A percentile compares a stretch with the other conserved stretches of the same genome.
phyloP scores from a whole-genome alignment of 805 yeast genomes.

The Teunomyces barrocoloradensis region DNA sequence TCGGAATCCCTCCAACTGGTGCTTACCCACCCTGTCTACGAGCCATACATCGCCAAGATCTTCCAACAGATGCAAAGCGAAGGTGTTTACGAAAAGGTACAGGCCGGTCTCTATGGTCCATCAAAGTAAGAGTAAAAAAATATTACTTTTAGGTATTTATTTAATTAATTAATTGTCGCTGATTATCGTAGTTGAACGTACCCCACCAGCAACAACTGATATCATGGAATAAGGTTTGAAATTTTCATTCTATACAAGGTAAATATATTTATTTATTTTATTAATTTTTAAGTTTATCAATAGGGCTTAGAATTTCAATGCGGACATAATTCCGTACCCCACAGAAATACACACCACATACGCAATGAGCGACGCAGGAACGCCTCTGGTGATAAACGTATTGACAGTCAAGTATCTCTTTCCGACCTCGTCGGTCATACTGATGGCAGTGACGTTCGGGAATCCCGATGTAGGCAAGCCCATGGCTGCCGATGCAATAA shows the following conservation, averaged over 20 bases:
- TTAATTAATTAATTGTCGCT: neutral
- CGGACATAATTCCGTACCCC: constrained; percentile 70
- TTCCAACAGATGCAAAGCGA: constrained; percentile 27
- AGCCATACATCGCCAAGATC: constrained; percentile 31
- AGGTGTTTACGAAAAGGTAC: constrained; percentile 31
- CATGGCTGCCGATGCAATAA: constrained; percentile 92
- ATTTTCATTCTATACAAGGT: too few relatives aligned
- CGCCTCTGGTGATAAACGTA: constrained; percentile 86
- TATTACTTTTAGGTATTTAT: neutral
- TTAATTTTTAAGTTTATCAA: neutral
- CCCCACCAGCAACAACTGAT: too few relatives aligned
- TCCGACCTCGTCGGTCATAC: constrained; percentile 90
- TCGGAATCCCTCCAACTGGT: constrained; percentile 21
- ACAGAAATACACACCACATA: constrained; percentile 71
- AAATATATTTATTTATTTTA: too few relatives aligned
- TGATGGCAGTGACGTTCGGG: constrained; percentile 96
- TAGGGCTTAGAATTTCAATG: constrained; percentile 8
- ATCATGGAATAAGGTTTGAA: too few relatives aligned
- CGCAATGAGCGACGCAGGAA: constrained; percentile 78
- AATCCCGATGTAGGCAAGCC: constrained; percentile 97
- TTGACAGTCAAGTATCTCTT: constrained; percentile 84
- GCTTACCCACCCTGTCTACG: constrained; percentile 27
- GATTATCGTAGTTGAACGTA: neutral
- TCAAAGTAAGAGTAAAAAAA: neutral
- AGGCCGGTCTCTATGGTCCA: constrained; percentile 29